Evolutionary conservation across 495 filamentous ascomycete genomes (phyloP), one percentile per base, ranked within the genome.

Genomic region (Mycothermus thermophilus): DNA sequence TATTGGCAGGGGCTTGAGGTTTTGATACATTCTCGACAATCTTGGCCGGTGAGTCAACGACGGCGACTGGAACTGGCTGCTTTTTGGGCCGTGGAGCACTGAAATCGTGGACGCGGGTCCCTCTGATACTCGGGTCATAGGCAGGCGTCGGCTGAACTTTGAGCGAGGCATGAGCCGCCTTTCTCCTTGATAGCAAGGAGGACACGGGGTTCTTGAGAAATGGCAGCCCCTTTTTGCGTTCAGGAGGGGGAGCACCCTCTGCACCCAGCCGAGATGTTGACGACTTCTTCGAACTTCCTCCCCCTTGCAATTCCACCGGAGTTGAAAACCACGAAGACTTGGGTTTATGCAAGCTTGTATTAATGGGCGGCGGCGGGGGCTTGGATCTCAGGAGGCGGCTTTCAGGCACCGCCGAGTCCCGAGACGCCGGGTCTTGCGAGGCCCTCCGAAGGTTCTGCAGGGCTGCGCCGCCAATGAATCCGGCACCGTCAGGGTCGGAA

Each of bases 81-180:
- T 72, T 63, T 32, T 68, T 72, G n/a, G 72, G 67, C 23, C 83
- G 64, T 8, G 86, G 86, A 1, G 78, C 83, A 44, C 81, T 88
- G 43, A 95, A 95, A 53, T 95, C 86, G 56, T 95, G 86, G 6
- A 95, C 73, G 21, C 76, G 70, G 8, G 77, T 88, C 18, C 86
- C 86, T 27, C 73, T 71, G 45, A 95, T 95, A 27, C 85, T 59
- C 12, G 83, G 83, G 47, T 93, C 86, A 44, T 85, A 88, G 38
- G 34, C 48, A 7, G 60, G 54, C 18, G 59, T 50, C 2, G 48
- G 50, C 31, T 67, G 61, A 8, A 64, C 50, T 17, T 68, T 63
- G 3, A 57, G 51, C 4, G 62, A 52, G 23, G 56, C 64, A 24
- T 70, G 55, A 2, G 47, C 53, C 3, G 51, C 59, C 41, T 56